Conservation (phyloP, 2,329 filamentous ascomycete genomes). For the Cercospora brassicicola region DNA sequence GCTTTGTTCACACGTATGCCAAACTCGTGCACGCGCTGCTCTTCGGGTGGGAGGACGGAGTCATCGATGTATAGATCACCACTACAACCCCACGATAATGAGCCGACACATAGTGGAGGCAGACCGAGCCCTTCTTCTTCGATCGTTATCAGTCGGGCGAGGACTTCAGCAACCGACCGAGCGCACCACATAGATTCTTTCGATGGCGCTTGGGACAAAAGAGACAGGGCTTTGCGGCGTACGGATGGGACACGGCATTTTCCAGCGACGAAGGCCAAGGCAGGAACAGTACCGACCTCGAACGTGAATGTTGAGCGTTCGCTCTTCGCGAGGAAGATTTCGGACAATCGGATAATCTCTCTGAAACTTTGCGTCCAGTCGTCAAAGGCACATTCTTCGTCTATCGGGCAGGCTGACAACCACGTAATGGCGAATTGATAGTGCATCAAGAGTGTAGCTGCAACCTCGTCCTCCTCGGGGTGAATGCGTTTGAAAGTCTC, state of each 20-base stretch:
- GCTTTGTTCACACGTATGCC: slow-evolving; percentile 20
- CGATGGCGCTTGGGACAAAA: slow-evolving; percentile 24
- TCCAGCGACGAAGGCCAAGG: slow-evolving; percentile 29
- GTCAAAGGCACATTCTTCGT: slow-evolving; percentile 27
- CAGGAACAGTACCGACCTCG: slow-evolving; percentile 26
- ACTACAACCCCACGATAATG: neutral
- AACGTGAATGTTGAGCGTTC: slow-evolving; percentile 30
- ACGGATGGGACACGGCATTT: slow-evolving; percentile 31
- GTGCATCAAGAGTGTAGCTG: slow-evolving; percentile 24
- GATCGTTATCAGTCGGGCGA: slow-evolving; percentile 23
- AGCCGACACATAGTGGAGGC: slow-evolving; percentile 10
- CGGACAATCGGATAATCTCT: slow-evolving; percentile 23
- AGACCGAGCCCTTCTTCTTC: slow-evolving; percentile 31
- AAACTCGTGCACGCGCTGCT: slow-evolving; percentile 19
- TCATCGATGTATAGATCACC: slow-evolving; percentile 15
- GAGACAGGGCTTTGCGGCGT: slow-evolving; percentile 26
- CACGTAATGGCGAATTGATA: slow-evolving; percentile 27
- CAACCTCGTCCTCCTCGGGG: slow-evolving; percentile 9
- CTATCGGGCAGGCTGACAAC: slow-evolving; percentile 23
- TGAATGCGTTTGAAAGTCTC: slow-evolving; percentile 12
- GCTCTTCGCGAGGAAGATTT: slow-evolving; percentile 17
- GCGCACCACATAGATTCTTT: slow-evolving; percentile 33
- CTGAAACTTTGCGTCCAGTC: slow-evolving; percentile 27
- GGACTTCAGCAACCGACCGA: slow-evolving; percentile 20
- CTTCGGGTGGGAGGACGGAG: slow-evolving; percentile 18